Conservation (phyloP, 2,329 filamentous ascomycete species). For the Ceratocystis cacaofunesta region DNA sequence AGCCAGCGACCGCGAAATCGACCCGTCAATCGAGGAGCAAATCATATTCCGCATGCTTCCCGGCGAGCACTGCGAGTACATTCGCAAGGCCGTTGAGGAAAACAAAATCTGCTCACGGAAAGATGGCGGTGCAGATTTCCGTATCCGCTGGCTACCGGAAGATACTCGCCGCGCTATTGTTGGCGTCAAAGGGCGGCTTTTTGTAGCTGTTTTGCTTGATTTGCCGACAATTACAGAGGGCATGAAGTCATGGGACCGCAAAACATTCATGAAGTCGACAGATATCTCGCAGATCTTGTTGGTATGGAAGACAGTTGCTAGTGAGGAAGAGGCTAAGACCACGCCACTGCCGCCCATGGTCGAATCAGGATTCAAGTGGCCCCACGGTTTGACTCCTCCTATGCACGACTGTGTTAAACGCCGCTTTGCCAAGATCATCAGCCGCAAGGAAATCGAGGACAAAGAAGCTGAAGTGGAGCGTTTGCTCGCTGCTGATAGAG, state of each 20-base stretch:
- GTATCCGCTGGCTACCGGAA: slow-evolving; percentile 62
- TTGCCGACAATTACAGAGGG: slow-evolving; percentile 76
- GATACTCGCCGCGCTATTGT: slow-evolving; percentile 62
- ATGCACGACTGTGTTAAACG: slow-evolving; percentile 75
- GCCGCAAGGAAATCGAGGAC: slow-evolving; percentile 69
- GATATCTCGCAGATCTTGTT: slow-evolving; percentile 84
- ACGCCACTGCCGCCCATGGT: slow-evolving; percentile 58
- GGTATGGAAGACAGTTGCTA: slow-evolving; percentile 53
- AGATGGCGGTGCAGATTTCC: slow-evolving; percentile 60
- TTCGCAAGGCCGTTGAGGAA: slow-evolving; percentile 61
- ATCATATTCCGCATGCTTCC: slow-evolving; percentile 81
- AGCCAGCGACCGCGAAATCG: slow-evolving; percentile 73
- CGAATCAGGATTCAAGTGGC: slow-evolving; percentile 55
- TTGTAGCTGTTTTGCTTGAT: slow-evolving; percentile 67
- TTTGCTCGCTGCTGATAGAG: slow-evolving; percentile 54
- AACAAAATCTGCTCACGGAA: slow-evolving; percentile 55
- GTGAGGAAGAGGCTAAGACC: slow-evolving; percentile 50
- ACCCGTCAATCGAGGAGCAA: slow-evolving; percentile 79
- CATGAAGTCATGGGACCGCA: slow-evolving; percentile 73
- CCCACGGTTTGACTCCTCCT: slow-evolving; percentile 75
- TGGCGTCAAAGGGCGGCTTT: slow-evolving; percentile 52
- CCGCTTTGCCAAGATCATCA: slow-evolving; percentile 69
- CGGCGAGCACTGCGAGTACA: slow-evolving; percentile 70
- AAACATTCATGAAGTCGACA: slow-evolving; percentile 73
- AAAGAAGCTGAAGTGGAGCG: slow-evolving; percentile 68